Evolutionary conservation across 1,139 yeast species (phyloP), one percentile per base, ranked within the genome.

Genomic region (Yarrowia galli): DNA sequence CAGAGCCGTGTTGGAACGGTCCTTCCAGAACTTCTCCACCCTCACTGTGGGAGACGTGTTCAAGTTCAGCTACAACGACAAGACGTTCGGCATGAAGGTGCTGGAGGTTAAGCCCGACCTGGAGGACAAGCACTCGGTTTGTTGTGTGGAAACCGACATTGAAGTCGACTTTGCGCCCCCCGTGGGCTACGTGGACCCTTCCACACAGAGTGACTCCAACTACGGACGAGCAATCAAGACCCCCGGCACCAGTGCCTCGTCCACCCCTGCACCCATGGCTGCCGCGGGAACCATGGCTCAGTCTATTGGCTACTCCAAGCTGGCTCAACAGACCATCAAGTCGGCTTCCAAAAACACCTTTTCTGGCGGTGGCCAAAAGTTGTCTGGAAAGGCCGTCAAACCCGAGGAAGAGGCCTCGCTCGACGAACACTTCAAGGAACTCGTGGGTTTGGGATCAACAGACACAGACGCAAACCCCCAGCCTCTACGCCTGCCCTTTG

Each of bases 151-250:
- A 76, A 96, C 99, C 0, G 99, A 96, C 80, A 83, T 96, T 71
- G 97, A 91, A 70, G 97, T 98, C 0, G 99, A 96, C 76, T 96
- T 96, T 81, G 99, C 98, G 2, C 97, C 99, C 4, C 99, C 99
- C 0, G 97, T 95, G 6, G 99, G 99, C 0, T 96, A 96, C 75
- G 97, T 91, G 36, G 99, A 95, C 75, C 71, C 74, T 8, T 43
- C 54, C 28, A 61, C 69, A 6, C 61, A 64, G 35, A 64, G 65
- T 36, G 49, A 68, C 70, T 43, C 68, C 72, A 6, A 68, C 72
- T 2, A 69, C 72, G 38, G 63, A 42, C 48, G 63, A 13, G 60
- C 67, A 3, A 32, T 65, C 45, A 53, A 65, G 35, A 58, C 71
- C 22, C 68, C 71, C 8, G 71, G 81, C 0, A 85, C 72, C 9